phyloP scores from a whole-genome alignment of 805 yeast species.

The Suhomyces kilbournensis region DNA sequence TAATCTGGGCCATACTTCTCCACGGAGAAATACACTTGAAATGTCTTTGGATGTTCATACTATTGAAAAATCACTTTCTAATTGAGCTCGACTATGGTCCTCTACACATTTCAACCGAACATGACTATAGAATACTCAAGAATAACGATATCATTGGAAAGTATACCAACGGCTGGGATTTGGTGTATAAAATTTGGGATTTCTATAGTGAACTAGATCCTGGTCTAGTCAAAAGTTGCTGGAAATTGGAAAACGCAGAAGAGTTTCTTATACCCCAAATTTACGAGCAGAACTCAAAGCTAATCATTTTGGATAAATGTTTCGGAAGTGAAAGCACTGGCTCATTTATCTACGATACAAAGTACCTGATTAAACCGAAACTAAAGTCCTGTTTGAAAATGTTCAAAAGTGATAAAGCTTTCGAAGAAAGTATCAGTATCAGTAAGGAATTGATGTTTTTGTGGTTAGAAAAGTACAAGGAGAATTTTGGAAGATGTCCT shows the following conservation, averaged over 20 bases:
- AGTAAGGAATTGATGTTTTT: conserved; percentile 20
- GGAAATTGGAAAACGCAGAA: conserved; percentile 14
- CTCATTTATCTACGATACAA: conserved; percentile 13
- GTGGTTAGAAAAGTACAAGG: conserved; percentile 15
- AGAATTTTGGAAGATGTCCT: conserved; percentile 8
- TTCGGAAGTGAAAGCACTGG: conserved; percentile 14
- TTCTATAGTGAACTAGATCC: conserved; percentile 4
- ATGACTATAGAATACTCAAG: conserved; percentile 19
- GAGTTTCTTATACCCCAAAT: conserved; percentile 20
- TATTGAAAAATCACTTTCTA: conserved; percentile 28
- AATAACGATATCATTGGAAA: conserved; percentile 10
- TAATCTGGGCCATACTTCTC: conserved; percentile 42
- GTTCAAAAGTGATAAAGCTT: conserved; percentile 3
- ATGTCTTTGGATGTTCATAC: conserved; percentile 42
- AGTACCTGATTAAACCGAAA: conserved; percentile 14
- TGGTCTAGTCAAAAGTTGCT: conserved; percentile 10
- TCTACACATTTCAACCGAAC: conserved; percentile 20
- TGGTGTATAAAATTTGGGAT: conserved; percentile 13
- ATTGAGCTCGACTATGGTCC: conserved; percentile 21
- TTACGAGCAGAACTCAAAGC: conserved; percentile 12
- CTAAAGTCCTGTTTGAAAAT: conserved; percentile 14
- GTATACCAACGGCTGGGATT: conserved; percentile 16
- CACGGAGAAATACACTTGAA: conserved; percentile 45
- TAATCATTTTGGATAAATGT: conserved; percentile 18
- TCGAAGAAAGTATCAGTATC: conserved; percentile 9